Evolutionary conservation across 2,329 filamentous ascomycete genomes (phyloP).

Genomic region (Diaporthe citrichinensis): DNA sequence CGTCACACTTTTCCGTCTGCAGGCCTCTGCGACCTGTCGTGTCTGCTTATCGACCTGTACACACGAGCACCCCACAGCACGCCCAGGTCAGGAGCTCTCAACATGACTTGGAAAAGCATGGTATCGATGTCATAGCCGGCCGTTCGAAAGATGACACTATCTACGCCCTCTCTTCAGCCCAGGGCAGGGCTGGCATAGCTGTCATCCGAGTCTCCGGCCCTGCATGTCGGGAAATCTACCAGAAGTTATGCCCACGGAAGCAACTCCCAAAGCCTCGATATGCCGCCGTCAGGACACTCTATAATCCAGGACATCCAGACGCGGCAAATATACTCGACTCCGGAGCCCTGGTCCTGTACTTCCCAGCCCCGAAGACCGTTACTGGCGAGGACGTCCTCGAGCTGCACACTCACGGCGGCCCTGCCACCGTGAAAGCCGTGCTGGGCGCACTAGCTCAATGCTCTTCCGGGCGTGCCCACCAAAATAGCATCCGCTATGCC

Average conservation of each 20-base stretch:
- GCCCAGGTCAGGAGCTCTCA: neutral
- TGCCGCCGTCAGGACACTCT: conserved; percentile 82
- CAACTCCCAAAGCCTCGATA: conserved; percentile 62
- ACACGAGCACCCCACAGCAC: neutral
- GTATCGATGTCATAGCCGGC: conserved; percentile 33
- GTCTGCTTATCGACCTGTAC: neutral
- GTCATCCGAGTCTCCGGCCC: conserved; percentile 90
- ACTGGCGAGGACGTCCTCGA: conserved; percentile 96
- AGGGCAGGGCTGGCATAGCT: conserved; percentile 90
- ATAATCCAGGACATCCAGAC: conserved; percentile 60
- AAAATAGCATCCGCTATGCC: conserved; percentile 79
- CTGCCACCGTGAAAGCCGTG: conserved; percentile 89
- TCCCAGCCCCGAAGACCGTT: conserved; percentile 84
- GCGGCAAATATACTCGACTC: conserved; percentile 77
- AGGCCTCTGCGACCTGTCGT: neutral
- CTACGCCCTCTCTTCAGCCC: conserved; percentile 90
- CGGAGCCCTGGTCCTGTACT: conserved; percentile 84
- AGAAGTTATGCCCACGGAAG: conserved; percentile 63
- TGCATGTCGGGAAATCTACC: conserved; percentile 75
- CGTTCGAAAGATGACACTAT: conserved; percentile 74
- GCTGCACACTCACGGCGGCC: conserved; percentile 93
- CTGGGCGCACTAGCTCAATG: conserved; percentile 77
- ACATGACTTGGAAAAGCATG: neutral
- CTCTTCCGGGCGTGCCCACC: conserved; percentile 51
- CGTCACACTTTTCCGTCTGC: neutral